A percentile compares a stretch with the other conserved stretches of the same genome.
Conservation (phyloP, 2,329 filamentous ascomycete species). For the Penicillium psychrosexuale region DNA sequence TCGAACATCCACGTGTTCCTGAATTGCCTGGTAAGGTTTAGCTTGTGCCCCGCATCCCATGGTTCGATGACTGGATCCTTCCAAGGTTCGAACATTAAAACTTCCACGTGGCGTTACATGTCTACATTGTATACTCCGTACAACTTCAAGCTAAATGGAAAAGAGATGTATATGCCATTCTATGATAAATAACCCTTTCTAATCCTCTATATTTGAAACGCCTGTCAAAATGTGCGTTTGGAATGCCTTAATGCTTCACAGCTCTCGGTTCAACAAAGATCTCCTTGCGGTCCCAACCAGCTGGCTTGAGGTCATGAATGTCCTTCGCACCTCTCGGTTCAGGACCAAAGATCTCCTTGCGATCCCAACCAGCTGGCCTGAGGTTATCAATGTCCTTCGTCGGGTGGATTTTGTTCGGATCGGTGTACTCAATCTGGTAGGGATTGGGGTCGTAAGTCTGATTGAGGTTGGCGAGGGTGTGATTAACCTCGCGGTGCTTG, state of each 20-base stretch:
- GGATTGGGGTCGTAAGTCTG: conserved; percentile 88
- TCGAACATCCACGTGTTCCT: conserved; percentile 2
- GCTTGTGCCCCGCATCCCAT: conserved; percentile 23
- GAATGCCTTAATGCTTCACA: not conserved
- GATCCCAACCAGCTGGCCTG: conserved; percentile 74
- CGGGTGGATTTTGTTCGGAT: conserved; percentile 63
- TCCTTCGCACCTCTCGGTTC: conserved; percentile 41
- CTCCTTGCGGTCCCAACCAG: conserved; percentile 81
- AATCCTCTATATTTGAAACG: not conserved
- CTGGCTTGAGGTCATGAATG: conserved; percentile 60
- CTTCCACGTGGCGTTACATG: not conserved
- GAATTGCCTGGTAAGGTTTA: conserved; percentile 24
- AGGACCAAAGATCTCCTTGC: conserved; percentile 67
- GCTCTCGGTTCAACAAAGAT: conserved; percentile 52
- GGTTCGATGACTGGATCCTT: not conserved
- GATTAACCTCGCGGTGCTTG: conserved; percentile 90
- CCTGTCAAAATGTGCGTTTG: not conserved
- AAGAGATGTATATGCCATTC: conserved; percentile 7
- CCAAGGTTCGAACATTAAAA: not conserved
- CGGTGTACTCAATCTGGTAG: conserved; percentile 79
- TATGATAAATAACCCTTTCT: not conserved
- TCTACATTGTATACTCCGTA: not conserved
- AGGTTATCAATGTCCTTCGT: conserved; percentile 64
- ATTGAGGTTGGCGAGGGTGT: conserved; percentile 84
- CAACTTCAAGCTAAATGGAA: not conserved